Percentiles rank a stretch among this genome's conserved stretches.
Conservation (phyloP, 129 eudicot species). For the sunflower (Helianthus annuus) region DNA sequence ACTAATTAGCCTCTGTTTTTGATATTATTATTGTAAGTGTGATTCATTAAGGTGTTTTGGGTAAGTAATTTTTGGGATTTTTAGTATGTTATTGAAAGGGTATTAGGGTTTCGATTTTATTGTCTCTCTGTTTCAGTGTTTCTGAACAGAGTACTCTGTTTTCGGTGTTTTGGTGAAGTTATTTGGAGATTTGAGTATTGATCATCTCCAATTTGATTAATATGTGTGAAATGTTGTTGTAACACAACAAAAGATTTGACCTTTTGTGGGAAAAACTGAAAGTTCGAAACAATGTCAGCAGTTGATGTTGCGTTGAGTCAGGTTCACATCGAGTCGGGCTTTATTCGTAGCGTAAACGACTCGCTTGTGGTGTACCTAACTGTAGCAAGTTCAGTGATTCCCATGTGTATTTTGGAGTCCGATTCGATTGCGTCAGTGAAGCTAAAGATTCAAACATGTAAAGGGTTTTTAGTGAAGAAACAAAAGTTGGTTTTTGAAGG, state of each 20-base stretch:
- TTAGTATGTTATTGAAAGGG: not conserved
- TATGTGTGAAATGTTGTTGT: slow-evolving; percentile 27
- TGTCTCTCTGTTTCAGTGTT: not conserved
- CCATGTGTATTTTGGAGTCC: slow-evolving; percentile 70
- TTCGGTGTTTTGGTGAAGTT: not conserved
- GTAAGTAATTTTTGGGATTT: no score
- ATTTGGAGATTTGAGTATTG: slow-evolving; percentile 11
- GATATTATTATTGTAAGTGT: no score
- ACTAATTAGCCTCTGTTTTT: no score
- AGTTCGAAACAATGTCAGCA: slow-evolving; percentile 51
- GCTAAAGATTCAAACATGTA: slow-evolving; percentile 64
- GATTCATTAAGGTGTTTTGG: no score
- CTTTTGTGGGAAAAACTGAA: not conserved
- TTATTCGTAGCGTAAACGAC: slow-evolving; percentile 34
- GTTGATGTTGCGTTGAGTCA: slow-evolving; percentile 64
- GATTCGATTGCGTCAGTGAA: slow-evolving; percentile 74
- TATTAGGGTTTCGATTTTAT: slow-evolving; percentile 14
- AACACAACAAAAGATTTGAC: slow-evolving; percentile 15
- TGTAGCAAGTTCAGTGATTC: slow-evolving; percentile 64
- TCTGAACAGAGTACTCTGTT: not conserved
- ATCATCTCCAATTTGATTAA: slow-evolving; percentile 13
- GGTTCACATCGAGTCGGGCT: slow-evolving; percentile 39
- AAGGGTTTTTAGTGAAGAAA: slow-evolving; percentile 65
- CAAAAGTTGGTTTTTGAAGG: slow-evolving; percentile 71
- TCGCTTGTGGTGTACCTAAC: slow-evolving; percentile 48